These are phyloP conservation scores for Balakata baccata DNA, from an alignment of 345 rosid genomes.

Conservation along the genomic window DNA sequence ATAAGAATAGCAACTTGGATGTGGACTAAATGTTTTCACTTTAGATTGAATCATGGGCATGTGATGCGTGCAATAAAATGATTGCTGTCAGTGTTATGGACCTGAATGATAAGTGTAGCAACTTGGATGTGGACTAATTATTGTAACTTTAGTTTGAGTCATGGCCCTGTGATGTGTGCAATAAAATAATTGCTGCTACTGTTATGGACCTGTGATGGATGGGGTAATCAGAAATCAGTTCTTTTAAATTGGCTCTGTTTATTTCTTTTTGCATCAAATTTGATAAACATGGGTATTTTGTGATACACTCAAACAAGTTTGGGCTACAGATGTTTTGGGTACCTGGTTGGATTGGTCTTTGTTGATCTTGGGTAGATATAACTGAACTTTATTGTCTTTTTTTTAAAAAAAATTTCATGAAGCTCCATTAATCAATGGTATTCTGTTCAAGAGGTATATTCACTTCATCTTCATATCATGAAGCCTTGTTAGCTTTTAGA, in stretches of 20 bases:
- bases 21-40: neutral
- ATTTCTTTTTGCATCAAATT: neutral
- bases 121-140: too few species aligned
- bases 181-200: neutral
- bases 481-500: constrained; percentile 5
- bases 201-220: neutral
- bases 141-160: neutral
- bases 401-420: neutral
- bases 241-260: neutral
- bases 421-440: neutral
- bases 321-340: neutral
- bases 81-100: too few species aligned
- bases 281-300: neutral
- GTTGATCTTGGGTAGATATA: neutral
- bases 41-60: too few species aligned
- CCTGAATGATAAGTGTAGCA: too few species aligned
- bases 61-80: too few species aligned
- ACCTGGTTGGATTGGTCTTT: neutral
- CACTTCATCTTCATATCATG: neutral
- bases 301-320: neutral
- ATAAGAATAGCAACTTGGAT: neutral
- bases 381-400: neutral
- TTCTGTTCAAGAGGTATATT: neutral
- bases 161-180: constrained; percentile 1
- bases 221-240: neutral